Conservation (phyloP, 2,329 filamentous ascomycete genomes). For the Ophiocordyceps camponoti-saundersi region DNA sequence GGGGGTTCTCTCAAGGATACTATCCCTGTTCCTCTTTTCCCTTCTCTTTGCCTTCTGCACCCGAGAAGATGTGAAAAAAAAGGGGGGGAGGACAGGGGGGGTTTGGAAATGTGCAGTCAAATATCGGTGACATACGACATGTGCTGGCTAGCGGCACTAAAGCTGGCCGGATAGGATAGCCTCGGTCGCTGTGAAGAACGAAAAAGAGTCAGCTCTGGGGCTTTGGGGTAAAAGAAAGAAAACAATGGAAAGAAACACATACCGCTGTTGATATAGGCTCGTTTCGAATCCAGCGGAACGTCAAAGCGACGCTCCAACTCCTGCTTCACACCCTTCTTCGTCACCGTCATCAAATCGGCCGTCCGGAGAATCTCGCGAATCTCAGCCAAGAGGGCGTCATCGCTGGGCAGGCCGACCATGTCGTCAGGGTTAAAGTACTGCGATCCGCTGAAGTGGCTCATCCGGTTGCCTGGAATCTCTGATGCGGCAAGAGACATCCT, state of each 20-base stretch:
- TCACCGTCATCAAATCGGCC: slow-evolving; percentile 92
- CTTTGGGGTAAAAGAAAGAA: background rate
- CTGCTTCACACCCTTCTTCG: slow-evolving; percentile 93
- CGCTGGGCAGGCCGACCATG: slow-evolving; percentile 60
- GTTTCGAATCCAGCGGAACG: slow-evolving; percentile 69
- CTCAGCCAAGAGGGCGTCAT: slow-evolving; percentile 81
- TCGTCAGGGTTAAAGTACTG: slow-evolving; percentile 48
- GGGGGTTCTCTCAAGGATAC: too few species aligned
- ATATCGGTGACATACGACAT: background rate
- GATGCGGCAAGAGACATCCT: slow-evolving; percentile 70
- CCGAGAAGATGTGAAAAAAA: background rate
- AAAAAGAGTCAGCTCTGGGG: background rate
- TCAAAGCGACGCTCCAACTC: slow-evolving; percentile 87
- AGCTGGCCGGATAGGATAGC: slow-evolving; percentile 63
- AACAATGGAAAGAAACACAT: slow-evolving; percentile 22
- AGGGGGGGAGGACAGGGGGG: background rate
- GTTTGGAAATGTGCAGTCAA: background rate
- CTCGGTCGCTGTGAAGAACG: slow-evolving; percentile 43
- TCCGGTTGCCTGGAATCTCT: slow-evolving; percentile 41
- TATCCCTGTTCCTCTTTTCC: too few species aligned
- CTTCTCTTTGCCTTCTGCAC: background rate
- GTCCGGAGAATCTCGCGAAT: slow-evolving; percentile 86
- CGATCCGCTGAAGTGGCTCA: slow-evolving; percentile 43
- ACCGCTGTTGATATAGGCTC: slow-evolving; percentile 89
- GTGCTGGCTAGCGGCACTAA: background rate